Evolutionary conservation across 495 filamentous ascomycete genomes (phyloP).

Genomic region (Sabuloglossum arenarium): DNA sequence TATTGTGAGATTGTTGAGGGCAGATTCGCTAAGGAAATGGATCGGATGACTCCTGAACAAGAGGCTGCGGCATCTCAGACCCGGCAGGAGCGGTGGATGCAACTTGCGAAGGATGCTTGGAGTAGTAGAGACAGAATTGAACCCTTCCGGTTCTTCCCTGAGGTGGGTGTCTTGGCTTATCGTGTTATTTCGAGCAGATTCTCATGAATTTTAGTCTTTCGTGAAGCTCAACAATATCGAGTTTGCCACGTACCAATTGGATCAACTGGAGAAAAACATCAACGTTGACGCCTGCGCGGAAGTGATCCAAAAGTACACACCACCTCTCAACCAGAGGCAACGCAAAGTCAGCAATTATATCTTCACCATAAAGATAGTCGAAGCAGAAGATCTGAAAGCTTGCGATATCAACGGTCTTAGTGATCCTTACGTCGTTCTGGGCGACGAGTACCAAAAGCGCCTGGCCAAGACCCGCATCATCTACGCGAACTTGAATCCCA

Average conservation of each 20-base stretch:
- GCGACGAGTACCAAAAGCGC: constrained; percentile 96
- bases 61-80: constrained; percentile 54
- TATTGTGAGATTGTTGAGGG: constrained; percentile 88
- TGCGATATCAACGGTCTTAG: constrained; percentile 88
- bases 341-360: constrained; percentile 64
- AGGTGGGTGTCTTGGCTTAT: constrained; percentile 34
- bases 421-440: constrained; percentile 92
- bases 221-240: constrained; percentile 97
- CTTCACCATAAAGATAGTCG: constrained; percentile 97
- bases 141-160: constrained; percentile 90
- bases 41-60: constrained; percentile 71
- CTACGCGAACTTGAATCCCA: constrained; percentile 76
- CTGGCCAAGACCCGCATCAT: constrained; percentile 86
- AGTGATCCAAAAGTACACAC: constrained; percentile 44
- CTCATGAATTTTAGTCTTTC: constrained; percentile 41
- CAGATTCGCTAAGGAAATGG: constrained; percentile 81
- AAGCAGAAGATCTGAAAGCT: constrained; percentile 94
- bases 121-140: constrained; percentile 83
- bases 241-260: constrained; percentile 73
- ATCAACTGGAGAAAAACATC: constrained; percentile 72
- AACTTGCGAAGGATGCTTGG: constrained; percentile 91
- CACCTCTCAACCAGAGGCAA: constrained; percentile 30
- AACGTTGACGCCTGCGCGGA: constrained; percentile 89
- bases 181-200: background rate
- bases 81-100: constrained; percentile 75